Base-by-base conservation (phyloP, 305 asterid species). In the Stenogyne calaminthoides region DNA sequence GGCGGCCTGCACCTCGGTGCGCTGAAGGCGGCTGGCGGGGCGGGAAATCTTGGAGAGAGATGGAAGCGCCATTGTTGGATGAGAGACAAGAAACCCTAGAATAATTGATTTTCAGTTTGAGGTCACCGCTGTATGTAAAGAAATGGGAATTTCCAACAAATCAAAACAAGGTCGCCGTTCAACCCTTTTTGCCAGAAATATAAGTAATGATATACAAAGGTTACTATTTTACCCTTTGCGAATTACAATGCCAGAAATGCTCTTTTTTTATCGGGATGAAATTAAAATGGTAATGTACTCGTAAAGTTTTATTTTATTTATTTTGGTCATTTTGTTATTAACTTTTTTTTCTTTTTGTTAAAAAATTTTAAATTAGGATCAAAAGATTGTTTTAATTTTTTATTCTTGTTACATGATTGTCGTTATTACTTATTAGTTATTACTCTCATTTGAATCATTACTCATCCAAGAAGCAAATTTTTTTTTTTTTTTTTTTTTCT, bases 1-100 rank as follows among this genome's bases (percentile, higher is more conserved):
- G 80, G 85, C 91, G 44, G 98, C 90, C 84, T 88, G 88, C 7
- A 88, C 22, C 55, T 90, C 83, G 25, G 85, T 76, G 34, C 82
- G 27, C 63, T 83, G 91, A 11, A 75, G 76, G 15, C 91, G 86
- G 1, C 2, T 32, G 36, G 7, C 36, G 12, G 91, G 88, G 54
- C 78, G 80, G 69, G 85, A 34, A 76, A 77, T 57, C 80, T 82
- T 90, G 80, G 72, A 72, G 69, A 88, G 72, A 47, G 82, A 78
- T 54, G 89, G 77, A 51, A 63, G 20, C 1, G 89, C 85, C 93
- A 88, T 87, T 65, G 73, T 19, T n/a, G 83, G 60, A 39, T 69
- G 42, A 10, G 62, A 51, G 34, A 8, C 14, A 22, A 19, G 14
- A 67, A 84, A 75, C 86, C 93, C 86, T 83, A 78, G 84, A 64